Conservation (phyloP, 129 eudicot genomes). For the Flaveria brownii region DNA sequence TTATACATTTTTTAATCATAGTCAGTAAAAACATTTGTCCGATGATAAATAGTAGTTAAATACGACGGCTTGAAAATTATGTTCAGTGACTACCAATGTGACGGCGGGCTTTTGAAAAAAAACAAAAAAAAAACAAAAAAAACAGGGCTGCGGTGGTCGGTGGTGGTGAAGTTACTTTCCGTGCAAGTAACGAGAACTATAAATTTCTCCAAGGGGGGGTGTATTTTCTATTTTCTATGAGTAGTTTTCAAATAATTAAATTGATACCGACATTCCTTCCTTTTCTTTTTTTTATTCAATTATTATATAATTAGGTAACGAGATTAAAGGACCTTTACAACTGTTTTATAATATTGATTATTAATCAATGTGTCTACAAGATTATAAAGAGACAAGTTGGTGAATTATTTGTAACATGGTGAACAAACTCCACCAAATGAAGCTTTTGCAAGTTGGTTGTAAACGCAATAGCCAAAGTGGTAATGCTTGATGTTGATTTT, state of each 20-base stretch:
- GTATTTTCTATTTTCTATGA: background rate
- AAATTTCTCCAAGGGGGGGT: background rate
- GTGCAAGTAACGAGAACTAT: constrained; percentile 21
- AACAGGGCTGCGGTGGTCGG: constrained; percentile 28
- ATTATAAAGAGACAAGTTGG: constrained; percentile 2
- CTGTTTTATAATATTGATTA: background rate
- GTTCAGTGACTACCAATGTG: background rate
- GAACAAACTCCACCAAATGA: constrained; percentile 19
- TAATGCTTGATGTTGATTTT: background rate
- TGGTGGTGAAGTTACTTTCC: constrained; percentile 28
- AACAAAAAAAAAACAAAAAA: background rate
- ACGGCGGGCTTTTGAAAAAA: constrained; percentile 17
- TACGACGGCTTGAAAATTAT: background rate
- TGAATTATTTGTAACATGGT: constrained; percentile 17
- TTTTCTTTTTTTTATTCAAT: background rate
- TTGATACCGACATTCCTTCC: constrained; percentile 32
- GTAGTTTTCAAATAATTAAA: background rate
- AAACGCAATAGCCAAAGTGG: constrained; percentile 23
- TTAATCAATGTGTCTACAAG: background rate
- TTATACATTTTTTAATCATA: background rate
- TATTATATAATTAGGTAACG: constrained; percentile 15
- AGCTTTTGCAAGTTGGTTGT: constrained; percentile 33
- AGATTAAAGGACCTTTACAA: background rate
- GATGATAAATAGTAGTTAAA: background rate
- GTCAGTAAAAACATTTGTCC: background rate